phyloP scores from a whole-genome alignment of 2,329 filamentous ascomycete species.

The Shiraia bambusicola region DNA sequence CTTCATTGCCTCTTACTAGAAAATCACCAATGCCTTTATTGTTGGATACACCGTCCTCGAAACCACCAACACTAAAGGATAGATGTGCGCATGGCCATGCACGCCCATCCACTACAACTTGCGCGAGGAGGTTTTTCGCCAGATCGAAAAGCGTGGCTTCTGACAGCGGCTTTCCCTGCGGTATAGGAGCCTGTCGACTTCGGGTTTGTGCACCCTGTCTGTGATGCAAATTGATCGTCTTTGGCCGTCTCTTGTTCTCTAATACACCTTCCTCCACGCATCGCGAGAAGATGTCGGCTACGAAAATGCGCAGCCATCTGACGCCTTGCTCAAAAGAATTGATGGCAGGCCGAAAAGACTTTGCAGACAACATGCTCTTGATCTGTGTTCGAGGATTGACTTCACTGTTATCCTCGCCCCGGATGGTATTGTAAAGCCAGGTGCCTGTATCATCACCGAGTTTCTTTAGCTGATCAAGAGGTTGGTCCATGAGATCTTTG shows the following conservation, averaged over 20 bases:
- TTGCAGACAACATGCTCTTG: conserved; percentile 96
- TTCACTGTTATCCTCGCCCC: conserved; percentile 83
- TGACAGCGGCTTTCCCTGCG: conserved; percentile 71
- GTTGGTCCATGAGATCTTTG: conserved; percentile 69
- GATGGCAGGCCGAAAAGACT: conserved; percentile 87
- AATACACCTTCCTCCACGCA: conserved; percentile 87
- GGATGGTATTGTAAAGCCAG: conserved; percentile 83
- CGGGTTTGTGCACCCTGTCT: conserved; percentile 71
- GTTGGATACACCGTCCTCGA: conserved; percentile 81
- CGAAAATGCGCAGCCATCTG: conserved; percentile 88
- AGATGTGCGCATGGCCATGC: conserved; percentile 93
- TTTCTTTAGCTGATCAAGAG: conserved; percentile 73
- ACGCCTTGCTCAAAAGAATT: conserved; percentile 74
- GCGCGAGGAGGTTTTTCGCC: conserved; percentile 72
- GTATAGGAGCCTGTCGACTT: conserved; percentile 75
- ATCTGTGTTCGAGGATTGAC: conserved; percentile 90
- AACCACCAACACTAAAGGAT: conserved; percentile 84
- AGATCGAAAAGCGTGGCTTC: conserved; percentile 73
- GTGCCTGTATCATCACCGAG: conserved; percentile 80
- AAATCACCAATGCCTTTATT: conserved; percentile 87
- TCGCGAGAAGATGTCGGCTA: conserved; percentile 84
- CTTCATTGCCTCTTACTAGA: conserved; percentile 67
- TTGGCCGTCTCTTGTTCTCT: conserved; percentile 83
- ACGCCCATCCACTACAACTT: conserved; percentile 74
- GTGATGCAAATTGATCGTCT: conserved; percentile 82